phyloP scores from a whole-genome alignment of 2,329 filamentous ascomycete genomes.

The Periconia sp. region DNA sequence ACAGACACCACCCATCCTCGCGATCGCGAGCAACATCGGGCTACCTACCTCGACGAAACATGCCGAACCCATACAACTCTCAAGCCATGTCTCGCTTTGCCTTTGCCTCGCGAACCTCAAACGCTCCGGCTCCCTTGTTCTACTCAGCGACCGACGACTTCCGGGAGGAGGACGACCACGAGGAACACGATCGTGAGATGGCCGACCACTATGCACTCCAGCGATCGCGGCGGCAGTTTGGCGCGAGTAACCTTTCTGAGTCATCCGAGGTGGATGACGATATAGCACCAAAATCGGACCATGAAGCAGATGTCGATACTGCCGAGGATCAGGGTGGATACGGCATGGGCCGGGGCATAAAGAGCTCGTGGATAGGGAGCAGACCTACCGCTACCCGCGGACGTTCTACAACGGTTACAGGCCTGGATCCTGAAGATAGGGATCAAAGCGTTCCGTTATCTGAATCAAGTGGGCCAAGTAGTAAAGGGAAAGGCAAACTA shows the following conservation, averaged over 20 bases:
- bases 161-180: conserved; percentile 88
- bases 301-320: conserved; percentile 52
- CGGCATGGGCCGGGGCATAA: conserved; percentile 53
- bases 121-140: conserved; percentile 87
- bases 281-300: conserved; percentile 51
- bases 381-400: conserved; percentile 43
- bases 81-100: conserved; percentile 69
- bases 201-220: conserved; percentile 94
- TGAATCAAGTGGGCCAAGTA: conserved; percentile 47
- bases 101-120: conserved; percentile 75
- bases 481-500: conserved; percentile 67
- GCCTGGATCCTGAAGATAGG: conserved; percentile 39
- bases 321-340: conserved; percentile 44
- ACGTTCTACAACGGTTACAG: conserved; percentile 38
- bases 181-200: conserved; percentile 85
- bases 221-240: conserved; percentile 84
- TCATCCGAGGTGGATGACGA: conserved; percentile 82
- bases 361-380: conserved; percentile 59
- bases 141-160: conserved; percentile 90
- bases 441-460: conserved; percentile 46
- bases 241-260: conserved; percentile 78
- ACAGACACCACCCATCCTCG: conserved; percentile 48
- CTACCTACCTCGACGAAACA: conserved; percentile 52
- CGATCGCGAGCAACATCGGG: conserved; percentile 53
- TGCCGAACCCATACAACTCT: conserved; percentile 77